These are phyloP conservation scores for Neospora caninum DNA, from an alignment of 169 alveolate genomes.

Conservation along the genomic window DNA sequence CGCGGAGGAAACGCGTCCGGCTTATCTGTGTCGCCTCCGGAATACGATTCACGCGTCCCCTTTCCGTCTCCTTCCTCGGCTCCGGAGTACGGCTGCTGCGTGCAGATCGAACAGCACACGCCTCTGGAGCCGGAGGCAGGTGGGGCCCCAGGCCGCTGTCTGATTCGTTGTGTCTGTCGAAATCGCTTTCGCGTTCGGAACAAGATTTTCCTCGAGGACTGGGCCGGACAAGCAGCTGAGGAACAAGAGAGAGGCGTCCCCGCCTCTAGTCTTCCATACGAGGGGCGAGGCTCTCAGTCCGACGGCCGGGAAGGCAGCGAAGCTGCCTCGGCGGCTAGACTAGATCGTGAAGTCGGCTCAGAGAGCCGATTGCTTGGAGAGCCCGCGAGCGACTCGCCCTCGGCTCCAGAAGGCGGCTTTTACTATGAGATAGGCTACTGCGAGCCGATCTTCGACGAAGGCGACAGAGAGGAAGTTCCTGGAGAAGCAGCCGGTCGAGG, in stretches of 20 bases:
- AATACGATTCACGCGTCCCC: neutral
- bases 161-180: conserved; percentile 13
- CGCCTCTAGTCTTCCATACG: neutral
- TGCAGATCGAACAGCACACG: conserved; percentile 44
- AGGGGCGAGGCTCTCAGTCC: neutral
- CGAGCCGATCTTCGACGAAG: conserved; percentile 14
- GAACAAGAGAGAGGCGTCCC: neutral
- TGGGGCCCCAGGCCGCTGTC: conserved; percentile 1
- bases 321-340: neutral
- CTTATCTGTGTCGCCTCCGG: no score
- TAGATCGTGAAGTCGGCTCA: neutral
- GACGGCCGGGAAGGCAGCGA: neutral
- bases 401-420: neutral
- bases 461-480: neutral
- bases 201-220: neutral
- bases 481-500: neutral
- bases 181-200: conserved; percentile 3
- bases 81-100: conserved; percentile 48
- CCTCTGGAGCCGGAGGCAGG: neutral
- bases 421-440: conserved; percentile 15
- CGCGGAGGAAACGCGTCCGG: no score
- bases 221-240: neutral
- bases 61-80: neutral
- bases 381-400: neutral
- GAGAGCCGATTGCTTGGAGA: neutral